Evolutionary conservation across 306 rosid genomes (phyloP).

Genomic region (Alnus glutinosa): DNA sequence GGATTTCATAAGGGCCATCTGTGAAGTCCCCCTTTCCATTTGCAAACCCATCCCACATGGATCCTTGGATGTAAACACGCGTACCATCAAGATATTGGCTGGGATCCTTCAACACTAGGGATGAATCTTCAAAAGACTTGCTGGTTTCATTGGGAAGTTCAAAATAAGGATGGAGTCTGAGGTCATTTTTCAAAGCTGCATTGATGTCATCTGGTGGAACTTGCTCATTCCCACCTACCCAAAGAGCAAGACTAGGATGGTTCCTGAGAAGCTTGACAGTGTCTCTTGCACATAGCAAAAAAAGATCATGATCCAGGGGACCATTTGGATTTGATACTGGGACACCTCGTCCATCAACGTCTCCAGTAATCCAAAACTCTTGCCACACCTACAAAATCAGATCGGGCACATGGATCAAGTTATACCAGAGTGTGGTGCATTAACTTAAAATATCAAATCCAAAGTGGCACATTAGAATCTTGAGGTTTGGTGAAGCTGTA

Average conservation of each 20-base stretch:
- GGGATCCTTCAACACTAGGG: slow-evolving; percentile 44
- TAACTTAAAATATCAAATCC: background rate
- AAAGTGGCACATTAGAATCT: background rate
- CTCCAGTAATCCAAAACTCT: slow-evolving; percentile 99
- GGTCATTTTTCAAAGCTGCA: slow-evolving; percentile 63
- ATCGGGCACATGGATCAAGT: slow-evolving; percentile 27
- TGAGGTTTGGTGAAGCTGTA: background rate
- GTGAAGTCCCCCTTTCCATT: slow-evolving; percentile 79
- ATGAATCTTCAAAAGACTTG: slow-evolving; percentile 30
- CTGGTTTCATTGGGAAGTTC: slow-evolving; percentile 34
- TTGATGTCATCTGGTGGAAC: slow-evolving; percentile 83
- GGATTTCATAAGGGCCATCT: slow-evolving; percentile 96
- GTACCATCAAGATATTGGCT: slow-evolving; percentile 93
- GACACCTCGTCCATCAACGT: slow-evolving; percentile 85
- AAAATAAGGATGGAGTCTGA: slow-evolving; percentile 76
- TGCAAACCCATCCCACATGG: slow-evolving; percentile 97
- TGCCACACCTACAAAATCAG: slow-evolving; percentile 81
- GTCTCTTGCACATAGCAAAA: slow-evolving; percentile 89
- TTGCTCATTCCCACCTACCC: slow-evolving; percentile 99
- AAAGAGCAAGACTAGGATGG: slow-evolving; percentile 94
- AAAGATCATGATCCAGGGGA: slow-evolving; percentile 91
- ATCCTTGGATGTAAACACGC: slow-evolving; percentile 78
- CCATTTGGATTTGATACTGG: slow-evolving; percentile 86
- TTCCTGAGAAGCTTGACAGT: slow-evolving; percentile 90
- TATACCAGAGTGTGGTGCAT: background rate